Percentiles rank a stretch among this genome's conserved stretches.
Evolutionary conservation across 345 rosid species (phyloP).

Genomic region (Kernera saxatilis): DNA sequence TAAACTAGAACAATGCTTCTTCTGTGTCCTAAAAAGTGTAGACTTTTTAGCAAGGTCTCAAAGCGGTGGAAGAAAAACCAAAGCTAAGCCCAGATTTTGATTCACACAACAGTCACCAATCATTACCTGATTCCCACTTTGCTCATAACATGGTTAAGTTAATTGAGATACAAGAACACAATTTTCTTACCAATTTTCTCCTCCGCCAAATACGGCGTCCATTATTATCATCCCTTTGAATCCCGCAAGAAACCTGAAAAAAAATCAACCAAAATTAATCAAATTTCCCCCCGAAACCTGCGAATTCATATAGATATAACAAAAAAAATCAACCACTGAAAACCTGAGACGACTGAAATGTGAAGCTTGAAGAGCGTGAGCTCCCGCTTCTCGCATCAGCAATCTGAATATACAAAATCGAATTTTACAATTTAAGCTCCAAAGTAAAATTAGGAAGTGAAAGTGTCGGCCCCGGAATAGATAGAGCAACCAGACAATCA

Average conservation of each 20-base stretch:
- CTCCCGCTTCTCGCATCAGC: constrained; percentile 20
- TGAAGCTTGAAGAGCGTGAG: constrained; percentile 6
- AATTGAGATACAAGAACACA: background rate
- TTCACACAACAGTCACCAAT: background rate
- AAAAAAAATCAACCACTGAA: background rate
- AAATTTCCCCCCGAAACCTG: background rate
- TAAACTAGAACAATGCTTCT: background rate
- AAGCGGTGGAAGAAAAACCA: background rate
- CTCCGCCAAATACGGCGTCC: constrained; percentile 73
- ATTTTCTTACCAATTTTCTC: constrained; percentile 51
- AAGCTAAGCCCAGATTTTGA: background rate
- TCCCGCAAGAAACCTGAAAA: constrained; percentile 40
- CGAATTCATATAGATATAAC: background rate
- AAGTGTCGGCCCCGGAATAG: background rate
- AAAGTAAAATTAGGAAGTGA: background rate
- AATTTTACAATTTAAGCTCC: background rate
- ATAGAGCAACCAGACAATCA: background rate
- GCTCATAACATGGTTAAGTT: background rate
- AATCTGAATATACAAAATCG: constrained; percentile 29
- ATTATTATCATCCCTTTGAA: constrained; percentile 32
- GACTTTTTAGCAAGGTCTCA: background rate
- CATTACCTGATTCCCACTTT: background rate
- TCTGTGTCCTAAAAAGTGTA: background rate
- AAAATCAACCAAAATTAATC: background rate
- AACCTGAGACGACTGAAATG: constrained; percentile 34